Evolutionary conservation across 1,139 yeast genomes (phyloP), one percentile per base, ranked within the genome.

Genomic region (Suhomyces bribrorum): DNA sequence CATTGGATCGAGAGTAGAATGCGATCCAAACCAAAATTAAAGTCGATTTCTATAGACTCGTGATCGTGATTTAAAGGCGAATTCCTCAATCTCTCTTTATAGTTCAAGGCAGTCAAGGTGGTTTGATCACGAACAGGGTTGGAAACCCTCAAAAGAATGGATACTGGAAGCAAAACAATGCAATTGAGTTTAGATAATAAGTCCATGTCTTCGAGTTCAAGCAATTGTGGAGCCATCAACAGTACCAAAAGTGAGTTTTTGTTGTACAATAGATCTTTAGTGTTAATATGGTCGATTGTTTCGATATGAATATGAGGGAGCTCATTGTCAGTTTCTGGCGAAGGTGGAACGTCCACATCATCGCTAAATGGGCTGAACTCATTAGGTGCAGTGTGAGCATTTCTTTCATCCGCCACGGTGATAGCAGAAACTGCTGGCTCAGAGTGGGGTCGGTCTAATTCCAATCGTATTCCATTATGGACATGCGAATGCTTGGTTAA

Each of bases 61-160:
- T 23, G 31, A 12, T 20, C 23, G 4, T 20, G 11, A 20, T 20
- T n/a, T 8, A 20, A 20, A 20, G 23, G 23, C 11, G 23, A 20
- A 11, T 32, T 16, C 27, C 26, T 30, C 9, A 35, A 14, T 2
- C 14, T 30, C 30, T 40, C 44, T n/a, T 33, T 31, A 14, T 11
- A 11, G n/a, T 24, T 26, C 4, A 40, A 26, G 4, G 33, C 38
- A 12, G 17, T 7, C 3, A 54, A 40, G 5, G 46, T 36, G 0
- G 49, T 24, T 22, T 56, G 53, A 28, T 62, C 64, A 29, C 66
- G 40, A 2, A 77, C 81, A 0, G 86, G 85, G 1, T 73, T 64
- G 0, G 82, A 68, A 4, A 75, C 28, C 14, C 77, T 63, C 13
- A 79, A 58, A 3, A 75, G 31, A 1, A 75, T 44, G 1, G 73